Evolutionary conservation across 208 protist genomes (phyloP).

Genomic region (Strigomonas oncopelti): DNA sequence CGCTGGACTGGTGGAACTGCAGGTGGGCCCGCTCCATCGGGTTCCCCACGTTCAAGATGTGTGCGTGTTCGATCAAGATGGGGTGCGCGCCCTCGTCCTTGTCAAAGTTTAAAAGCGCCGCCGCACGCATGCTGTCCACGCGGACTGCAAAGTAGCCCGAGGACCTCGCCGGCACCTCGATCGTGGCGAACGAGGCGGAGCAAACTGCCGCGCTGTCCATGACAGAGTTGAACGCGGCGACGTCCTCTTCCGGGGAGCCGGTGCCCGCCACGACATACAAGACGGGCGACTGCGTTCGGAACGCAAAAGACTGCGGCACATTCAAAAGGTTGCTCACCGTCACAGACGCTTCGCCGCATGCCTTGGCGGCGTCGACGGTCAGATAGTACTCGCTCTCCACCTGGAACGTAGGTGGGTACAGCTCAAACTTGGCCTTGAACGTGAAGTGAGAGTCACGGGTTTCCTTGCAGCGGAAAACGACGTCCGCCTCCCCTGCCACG

Average conservation of each 20-base stretch:
- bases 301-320: slow-evolving; percentile 24
- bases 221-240: not conserved
- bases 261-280: slow-evolving; percentile 21
- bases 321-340: slow-evolving; percentile 19
- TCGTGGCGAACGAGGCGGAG: slow-evolving; percentile 12
- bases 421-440: slow-evolving; percentile 59
- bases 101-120: slow-evolving; percentile 58
- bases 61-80: slow-evolving; percentile 61
- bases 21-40: slow-evolving; percentile 64
- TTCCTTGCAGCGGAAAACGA: slow-evolving; percentile 85
- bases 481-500: slow-evolving; percentile 60
- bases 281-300: slow-evolving; percentile 40
- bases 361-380: slow-evolving; percentile 9
- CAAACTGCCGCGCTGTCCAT: not conserved
- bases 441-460: slow-evolving; percentile 73
- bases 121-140: slow-evolving; percentile 53
- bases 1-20: slow-evolving; percentile 38
- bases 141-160: slow-evolving; percentile 59
- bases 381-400: slow-evolving; percentile 32
- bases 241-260: slow-evolving; percentile 8
- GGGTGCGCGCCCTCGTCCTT: slow-evolving; percentile 44
- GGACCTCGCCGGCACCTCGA: slow-evolving; percentile 32
- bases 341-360: slow-evolving; percentile 7
- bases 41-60: slow-evolving; percentile 66
- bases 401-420: slow-evolving; percentile 57